A percentile compares a stretch with the other conserved stretches of the same genome.
phyloP scores from a whole-genome alignment of 129 eudicot genomes.

The Pulicaria dysenterica region DNA sequence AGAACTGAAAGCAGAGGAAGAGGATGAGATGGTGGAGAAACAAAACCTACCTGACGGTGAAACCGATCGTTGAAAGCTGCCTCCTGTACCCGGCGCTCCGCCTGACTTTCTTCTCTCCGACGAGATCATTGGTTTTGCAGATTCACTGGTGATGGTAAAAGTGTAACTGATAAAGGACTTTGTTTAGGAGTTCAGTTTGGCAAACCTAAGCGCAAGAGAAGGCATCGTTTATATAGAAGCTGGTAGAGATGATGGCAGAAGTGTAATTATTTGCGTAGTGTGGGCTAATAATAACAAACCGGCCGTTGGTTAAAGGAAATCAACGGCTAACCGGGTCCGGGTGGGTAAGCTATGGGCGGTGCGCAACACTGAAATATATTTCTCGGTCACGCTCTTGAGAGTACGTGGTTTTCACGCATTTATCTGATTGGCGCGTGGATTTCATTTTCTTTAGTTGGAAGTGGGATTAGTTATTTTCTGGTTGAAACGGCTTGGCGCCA shows the following conservation, averaged over 20 bases:
- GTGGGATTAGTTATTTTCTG: background rate
- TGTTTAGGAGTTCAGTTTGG: conserved; percentile 36
- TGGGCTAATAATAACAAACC: background rate
- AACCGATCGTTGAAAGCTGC: conserved; percentile 41
- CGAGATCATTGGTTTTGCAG: conserved; percentile 39
- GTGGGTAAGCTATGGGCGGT: conserved; percentile 39
- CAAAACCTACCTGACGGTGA: conserved; percentile 61
- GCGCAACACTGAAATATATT: background rate
- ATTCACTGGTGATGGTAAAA: conserved; percentile 12
- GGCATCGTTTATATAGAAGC: conserved; percentile 36
- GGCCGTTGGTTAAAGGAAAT: conserved; percentile 29
- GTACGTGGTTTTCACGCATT: background rate
- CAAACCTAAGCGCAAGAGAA: conserved; percentile 36
- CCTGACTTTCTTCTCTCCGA: conserved; percentile 42
- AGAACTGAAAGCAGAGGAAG: conserved; percentile 35
- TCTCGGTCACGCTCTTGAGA: background rate
- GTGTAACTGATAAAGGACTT: background rate
- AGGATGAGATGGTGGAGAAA: conserved; percentile 48
- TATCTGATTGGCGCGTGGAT: background rate
- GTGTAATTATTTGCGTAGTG: background rate
- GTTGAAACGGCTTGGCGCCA: conserved; percentile 18
- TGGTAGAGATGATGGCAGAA: conserved; percentile 4
- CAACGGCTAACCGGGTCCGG: conserved; percentile 28
- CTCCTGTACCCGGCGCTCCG: background rate
- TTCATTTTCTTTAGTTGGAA: background rate